Percentiles rank a stretch among this genome's conserved stretches.
phyloP scores from a whole-genome alignment of 2,329 filamentous ascomycete genomes.

The Aspergillus novofumigatus region DNA sequence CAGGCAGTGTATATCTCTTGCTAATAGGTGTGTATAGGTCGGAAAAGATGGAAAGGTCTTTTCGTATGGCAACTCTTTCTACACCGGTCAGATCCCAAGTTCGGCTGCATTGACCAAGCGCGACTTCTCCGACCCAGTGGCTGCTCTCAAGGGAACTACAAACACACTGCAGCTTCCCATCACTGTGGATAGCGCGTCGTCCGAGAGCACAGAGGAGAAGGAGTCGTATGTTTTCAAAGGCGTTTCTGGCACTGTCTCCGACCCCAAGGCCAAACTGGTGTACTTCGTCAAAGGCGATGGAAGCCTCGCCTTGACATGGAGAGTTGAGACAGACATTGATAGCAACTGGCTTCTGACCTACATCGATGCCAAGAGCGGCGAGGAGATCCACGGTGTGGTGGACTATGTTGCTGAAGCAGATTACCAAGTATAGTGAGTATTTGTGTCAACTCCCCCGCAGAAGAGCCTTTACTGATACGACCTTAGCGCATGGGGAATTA shows the following conservation, averaged over 20 bases:
- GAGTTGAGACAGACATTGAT: constrained; percentile 10
- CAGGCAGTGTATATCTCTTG: too few species aligned
- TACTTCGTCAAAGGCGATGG: constrained; percentile 8
- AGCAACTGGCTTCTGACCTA: constrained; percentile 14
- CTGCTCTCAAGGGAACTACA: constrained; percentile 3
- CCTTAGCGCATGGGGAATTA: constrained; percentile 10
- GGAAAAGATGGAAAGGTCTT: constrained; percentile 13
- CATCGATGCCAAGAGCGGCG: constrained; percentile 6
- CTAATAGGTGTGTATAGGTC: constrained; percentile 5
- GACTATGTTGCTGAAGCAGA: constrained; percentile 13
- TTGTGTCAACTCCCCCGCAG: neutral
- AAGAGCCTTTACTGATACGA: neutral
- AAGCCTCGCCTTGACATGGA: constrained; percentile 8
- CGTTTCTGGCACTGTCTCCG: constrained; percentile 7
- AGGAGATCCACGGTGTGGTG: constrained; percentile 9
- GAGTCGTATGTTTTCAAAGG: constrained; percentile 8
- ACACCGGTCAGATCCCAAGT: constrained; percentile 4
- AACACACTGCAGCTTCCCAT: constrained; percentile 6
- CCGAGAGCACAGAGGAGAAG: neutral
- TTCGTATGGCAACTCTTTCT: constrained; percentile 15
- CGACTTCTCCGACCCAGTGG: constrained; percentile 3
- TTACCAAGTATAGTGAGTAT: constrained; percentile 14
- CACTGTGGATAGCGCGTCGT: neutral
- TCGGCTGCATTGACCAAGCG: neutral
- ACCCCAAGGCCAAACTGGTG: constrained; percentile 10